A percentile compares a stretch with the other conserved stretches of the same genome.
Conservation (phyloP, 179 eudicot genomes). For the Silene coronaria region DNA sequence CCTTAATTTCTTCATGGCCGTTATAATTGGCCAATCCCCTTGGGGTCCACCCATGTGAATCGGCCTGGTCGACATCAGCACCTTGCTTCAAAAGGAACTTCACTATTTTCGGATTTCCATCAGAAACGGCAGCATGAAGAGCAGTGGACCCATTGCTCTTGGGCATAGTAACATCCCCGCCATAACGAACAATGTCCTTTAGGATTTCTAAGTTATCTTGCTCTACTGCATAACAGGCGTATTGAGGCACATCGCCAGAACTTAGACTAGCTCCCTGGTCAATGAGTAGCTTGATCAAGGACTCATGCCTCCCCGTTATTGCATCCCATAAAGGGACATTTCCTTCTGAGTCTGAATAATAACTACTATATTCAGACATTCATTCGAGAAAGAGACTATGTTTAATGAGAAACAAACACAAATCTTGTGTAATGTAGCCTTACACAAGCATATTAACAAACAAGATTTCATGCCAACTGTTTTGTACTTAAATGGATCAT, state of each 20-base stretch:
- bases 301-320: constrained; percentile 40
- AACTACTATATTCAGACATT: background rate
- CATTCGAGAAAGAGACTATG: background rate
- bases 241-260: constrained; percentile 50
- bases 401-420: background rate
- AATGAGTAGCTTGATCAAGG: constrained; percentile 41
- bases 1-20: constrained; percentile 44
- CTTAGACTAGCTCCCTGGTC: constrained; percentile 54
- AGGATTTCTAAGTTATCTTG: constrained; percentile 48
- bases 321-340: constrained; percentile 80
- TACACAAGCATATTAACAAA: background rate
- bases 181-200: constrained; percentile 42
- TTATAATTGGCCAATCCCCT: constrained; percentile 41
- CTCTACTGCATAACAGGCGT: constrained; percentile 50
- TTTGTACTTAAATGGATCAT: background rate
- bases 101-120: constrained; percentile 38
- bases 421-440: background rate
- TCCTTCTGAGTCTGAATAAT: constrained; percentile 57
- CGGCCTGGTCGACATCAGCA: constrained; percentile 41
- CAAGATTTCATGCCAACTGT: background rate
- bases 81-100: constrained; percentile 55
- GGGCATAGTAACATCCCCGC: constrained; percentile 45
- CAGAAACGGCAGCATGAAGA: constrained; percentile 50
- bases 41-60: constrained; percentile 47
- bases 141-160: constrained; percentile 48